Conservation (phyloP, 306 rosid genomes). For the Prunus padus region DNA sequence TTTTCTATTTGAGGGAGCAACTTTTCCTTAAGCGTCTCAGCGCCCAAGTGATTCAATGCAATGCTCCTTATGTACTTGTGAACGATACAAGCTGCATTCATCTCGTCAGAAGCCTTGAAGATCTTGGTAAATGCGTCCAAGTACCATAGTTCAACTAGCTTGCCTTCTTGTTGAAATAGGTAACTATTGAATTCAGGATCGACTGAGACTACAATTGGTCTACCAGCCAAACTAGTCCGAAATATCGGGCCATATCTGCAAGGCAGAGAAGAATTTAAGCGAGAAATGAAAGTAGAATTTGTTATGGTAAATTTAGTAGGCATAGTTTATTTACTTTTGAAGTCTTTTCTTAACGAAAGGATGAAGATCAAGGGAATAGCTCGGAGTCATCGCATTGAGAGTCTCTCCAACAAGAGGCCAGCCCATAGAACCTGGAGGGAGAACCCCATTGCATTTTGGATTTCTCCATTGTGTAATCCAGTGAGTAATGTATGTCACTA, state of each 20-base stretch:
- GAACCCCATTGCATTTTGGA: constrained; percentile 32
- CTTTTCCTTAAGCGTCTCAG: constrained; percentile 31
- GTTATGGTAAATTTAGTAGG: no score
- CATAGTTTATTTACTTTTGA: constrained; percentile 20
- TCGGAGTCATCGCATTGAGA: constrained; percentile 21
- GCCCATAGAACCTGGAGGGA: constrained; percentile 51
- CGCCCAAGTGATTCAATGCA: constrained; percentile 37
- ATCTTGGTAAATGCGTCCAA: constrained; percentile 32
- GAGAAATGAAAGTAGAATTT: no score
- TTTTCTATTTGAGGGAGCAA: constrained; percentile 32
- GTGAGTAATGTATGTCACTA: constrained; percentile 8
- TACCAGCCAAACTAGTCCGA: constrained; percentile 31
- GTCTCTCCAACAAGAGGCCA: constrained; percentile 43
- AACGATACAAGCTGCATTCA: not conserved
- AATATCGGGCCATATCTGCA: constrained; percentile 44
- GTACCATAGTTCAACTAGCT: constrained; percentile 31
- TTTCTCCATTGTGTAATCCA: constrained; percentile 31
- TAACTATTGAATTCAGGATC: constrained; percentile 33
- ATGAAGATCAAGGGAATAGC: constrained; percentile 41
- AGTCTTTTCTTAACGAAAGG: constrained; percentile 40
- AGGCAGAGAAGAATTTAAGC: not conserved
- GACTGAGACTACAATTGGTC: constrained; percentile 26
- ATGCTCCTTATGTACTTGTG: constrained; percentile 40
- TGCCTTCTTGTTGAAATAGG: constrained; percentile 39
- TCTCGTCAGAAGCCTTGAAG: constrained; percentile 17